phyloP scores from a whole-genome alignment of 768 basidiomycete species.

The Mycena leptocephala region DNA sequence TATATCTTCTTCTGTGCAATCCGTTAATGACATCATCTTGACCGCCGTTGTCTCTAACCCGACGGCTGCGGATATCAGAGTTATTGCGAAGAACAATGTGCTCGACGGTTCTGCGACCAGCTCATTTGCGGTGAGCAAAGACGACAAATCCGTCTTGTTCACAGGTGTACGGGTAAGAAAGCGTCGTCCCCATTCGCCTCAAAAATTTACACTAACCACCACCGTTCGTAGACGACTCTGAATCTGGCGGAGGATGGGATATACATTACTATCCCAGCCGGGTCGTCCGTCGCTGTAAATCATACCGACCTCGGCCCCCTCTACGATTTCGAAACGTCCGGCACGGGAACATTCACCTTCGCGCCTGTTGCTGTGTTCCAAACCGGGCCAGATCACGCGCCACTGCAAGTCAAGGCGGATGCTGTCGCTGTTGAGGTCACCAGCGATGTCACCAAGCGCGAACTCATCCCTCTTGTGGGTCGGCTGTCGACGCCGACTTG shows the following conservation, averaged over 20 bases:
- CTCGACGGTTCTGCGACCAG: constrained; percentile 26
- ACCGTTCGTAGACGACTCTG: constrained; percentile 3
- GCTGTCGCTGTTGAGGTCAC: constrained; percentile 22
- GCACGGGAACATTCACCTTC: constrained; percentile 27
- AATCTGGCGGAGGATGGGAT: constrained; percentile 10
- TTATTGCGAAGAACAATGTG: constrained; percentile 33
- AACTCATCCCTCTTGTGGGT: constrained; percentile 22
- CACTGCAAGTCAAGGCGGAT: constrained; percentile 6
- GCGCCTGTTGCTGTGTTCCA: constrained; percentile 22
- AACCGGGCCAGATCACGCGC: constrained; percentile 9
- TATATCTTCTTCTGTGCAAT: constrained; percentile 16
- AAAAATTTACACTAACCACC: background rate
- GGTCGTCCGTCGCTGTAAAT: constrained; percentile 31
- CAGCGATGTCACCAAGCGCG: constrained; percentile 17
- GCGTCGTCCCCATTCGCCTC: background rate
- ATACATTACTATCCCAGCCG: constrained; percentile 34
- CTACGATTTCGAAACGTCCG: constrained; percentile 27
- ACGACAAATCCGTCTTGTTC: constrained; percentile 23
- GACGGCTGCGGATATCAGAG: constrained; percentile 26
- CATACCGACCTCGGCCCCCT: constrained; percentile 25
- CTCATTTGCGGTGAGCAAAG: constrained; percentile 26
- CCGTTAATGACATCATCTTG: constrained; percentile 28
- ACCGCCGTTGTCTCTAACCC: constrained; percentile 31
- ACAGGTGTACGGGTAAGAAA: constrained; percentile 21
- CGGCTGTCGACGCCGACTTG: constrained; percentile 21